Evolutionary conservation across 441 rosid species (phyloP), one percentile per base, ranked within the genome.

Genomic region (Gossypium schwendimanii): DNA sequence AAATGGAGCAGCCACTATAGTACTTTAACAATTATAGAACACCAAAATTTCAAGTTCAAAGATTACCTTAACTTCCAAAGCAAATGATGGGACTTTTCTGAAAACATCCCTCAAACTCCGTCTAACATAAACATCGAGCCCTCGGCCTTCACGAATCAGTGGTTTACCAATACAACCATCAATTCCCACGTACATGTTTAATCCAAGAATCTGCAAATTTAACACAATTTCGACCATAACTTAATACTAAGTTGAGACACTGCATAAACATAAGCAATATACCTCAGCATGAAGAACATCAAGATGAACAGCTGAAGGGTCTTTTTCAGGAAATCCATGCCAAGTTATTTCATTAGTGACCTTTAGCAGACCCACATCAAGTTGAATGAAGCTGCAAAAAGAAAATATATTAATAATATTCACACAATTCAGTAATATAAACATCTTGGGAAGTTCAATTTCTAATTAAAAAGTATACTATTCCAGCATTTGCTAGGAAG

Each of bases 201-300:
- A 81, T 77, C 99, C 98, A 77, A 85, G 79, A 83, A 96, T 88
- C 99, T 96, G 87, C 74, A 86, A 81, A 73, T 73, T 73, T 72
- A 73, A 69, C 73, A 71, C 57, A 47, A 36, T 59, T 66, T 12
- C 67, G 73, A 18, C 23, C 14, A 64, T 45, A 72, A 73, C 71
- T 74, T 39, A 66, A 61, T 66, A 74, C 31, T 67, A 50, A 63
- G 28, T 58, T 28, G 47, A 28, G 21, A 49, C 60, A 49, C 58
- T 59, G 53, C 72, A 41, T 8, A 78, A 73, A 61, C 39, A 77
- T 47, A 73, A 73, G 59, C 54, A 41, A 72, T 79, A 91, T 81
- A 96, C 99, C 97, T 96, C 87, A 26, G 97, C 96, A 82, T 90
- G 97, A 85, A 96, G 92, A 87, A 91, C 85, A 84, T 93, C 98